Evolutionary conservation across 441 rosid genomes (phyloP), one percentile per base, ranked within the genome.

Genomic region (Breynia disticha): DNA sequence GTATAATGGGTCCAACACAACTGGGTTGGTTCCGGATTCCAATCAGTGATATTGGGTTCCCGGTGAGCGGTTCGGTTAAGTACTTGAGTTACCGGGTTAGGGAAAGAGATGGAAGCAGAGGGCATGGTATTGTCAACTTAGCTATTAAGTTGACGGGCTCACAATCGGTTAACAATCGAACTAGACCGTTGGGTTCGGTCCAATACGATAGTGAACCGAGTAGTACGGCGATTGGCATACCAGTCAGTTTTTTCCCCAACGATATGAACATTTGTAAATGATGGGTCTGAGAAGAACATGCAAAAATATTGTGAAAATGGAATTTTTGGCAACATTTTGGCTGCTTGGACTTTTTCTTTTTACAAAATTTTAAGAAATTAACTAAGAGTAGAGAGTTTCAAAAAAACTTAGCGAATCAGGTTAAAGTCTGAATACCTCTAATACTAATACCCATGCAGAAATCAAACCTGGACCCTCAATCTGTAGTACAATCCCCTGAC

Each of bases 11-110:
- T 48, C 54, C 17, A 45, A 38, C 70, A 32, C 39, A 57, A 5
- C 52, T 82, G 47, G 89, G 89, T n/a, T 82, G 83, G 81, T 79
- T 79, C 46, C 79, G 42, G 67, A 71, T 82, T 61, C 86, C 80
- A 12, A 74, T 66, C 8, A 44, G 46, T 16, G 89, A 82, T 37
- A 56, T 79, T 17, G 61, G 62, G 55, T 61, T 58, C 19, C 68
- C 62, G 35, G 70, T 74, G 16, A 60, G 5, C 20, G 76, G 67
- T 9, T 61, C 75, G 5, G 63, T 75, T 13, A 55, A 57, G 59
- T 54, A 69, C 55, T 71, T 79, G 19, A 77, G 81, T 49, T 82
- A 82, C 74, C 70, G 86, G 55, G 45, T 82, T 39, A 46, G 76
- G 60, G 77, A 48, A 18, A 70, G 59, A 52, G 86, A 79, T 44